Conservation (phyloP, 352 stramenopile species). For the Phytophthora macrochlamydospora region DNA sequence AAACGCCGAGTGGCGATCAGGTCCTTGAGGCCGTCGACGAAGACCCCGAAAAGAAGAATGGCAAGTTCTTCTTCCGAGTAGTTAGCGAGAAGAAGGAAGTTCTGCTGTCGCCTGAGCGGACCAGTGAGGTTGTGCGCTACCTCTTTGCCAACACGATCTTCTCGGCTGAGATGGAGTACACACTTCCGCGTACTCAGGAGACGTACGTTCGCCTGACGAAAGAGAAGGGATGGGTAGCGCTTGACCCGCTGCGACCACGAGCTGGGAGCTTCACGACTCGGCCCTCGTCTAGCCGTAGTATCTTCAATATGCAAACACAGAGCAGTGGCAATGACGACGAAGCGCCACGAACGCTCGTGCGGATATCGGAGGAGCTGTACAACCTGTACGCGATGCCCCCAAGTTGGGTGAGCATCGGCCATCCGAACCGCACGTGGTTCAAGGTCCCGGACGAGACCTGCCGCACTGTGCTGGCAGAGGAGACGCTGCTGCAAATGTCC, state of each 20-base stretch:
- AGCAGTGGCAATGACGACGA: slow-evolving; percentile 22
- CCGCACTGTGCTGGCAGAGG: slow-evolving; percentile 67
- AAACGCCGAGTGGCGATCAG: slow-evolving; percentile 65
- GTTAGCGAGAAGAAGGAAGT: slow-evolving; percentile 73
- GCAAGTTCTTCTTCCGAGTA: slow-evolving; percentile 86
- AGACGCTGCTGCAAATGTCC: slow-evolving; percentile 76
- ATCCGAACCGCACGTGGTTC: slow-evolving; percentile 83
- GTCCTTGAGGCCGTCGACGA: slow-evolving; percentile 75
- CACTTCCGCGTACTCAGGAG: slow-evolving; percentile 68
- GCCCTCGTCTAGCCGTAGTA: slow-evolving; percentile 20
- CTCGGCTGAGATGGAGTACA: slow-evolving; percentile 83
- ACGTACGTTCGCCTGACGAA: slow-evolving; percentile 77
- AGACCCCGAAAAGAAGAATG: slow-evolving; percentile 79
- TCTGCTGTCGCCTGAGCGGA: slow-evolving; percentile 70
- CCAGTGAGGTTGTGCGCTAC: slow-evolving; percentile 68
- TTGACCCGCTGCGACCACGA: slow-evolving; percentile 44
- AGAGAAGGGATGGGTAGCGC: slow-evolving; percentile 78
- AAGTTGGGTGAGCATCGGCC: slow-evolving; percentile 80
- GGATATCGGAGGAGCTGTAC: slow-evolving; percentile 78
- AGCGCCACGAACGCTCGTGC: slow-evolving; percentile 46
- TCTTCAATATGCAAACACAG: slow-evolving; percentile 23
- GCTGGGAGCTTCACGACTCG: slow-evolving; percentile 27
- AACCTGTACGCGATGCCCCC: slow-evolving; percentile 80
- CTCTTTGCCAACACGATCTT: slow-evolving; percentile 77
- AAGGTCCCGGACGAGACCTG: slow-evolving; percentile 79